phyloP scores from a whole-genome alignment of 1,284 basidiomycete species.

The Ganoderma sp. region DNA sequence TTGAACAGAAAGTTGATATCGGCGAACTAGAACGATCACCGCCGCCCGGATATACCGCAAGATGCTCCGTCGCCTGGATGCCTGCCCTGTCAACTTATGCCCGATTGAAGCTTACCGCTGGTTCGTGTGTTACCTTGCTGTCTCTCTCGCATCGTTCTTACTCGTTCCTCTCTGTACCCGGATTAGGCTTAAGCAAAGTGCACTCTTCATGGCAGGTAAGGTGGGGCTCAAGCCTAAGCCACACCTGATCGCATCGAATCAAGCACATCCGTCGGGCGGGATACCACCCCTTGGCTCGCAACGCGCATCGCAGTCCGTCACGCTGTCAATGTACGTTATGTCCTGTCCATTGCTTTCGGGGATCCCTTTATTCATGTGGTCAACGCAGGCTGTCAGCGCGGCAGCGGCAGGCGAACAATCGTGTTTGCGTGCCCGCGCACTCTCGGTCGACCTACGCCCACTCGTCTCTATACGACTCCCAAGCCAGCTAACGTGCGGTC shows the following conservation, averaged over 20 bases:
- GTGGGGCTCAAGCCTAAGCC: neutral
- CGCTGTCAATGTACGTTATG: neutral
- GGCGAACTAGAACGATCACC: conserved; percentile 7
- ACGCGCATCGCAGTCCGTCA: neutral
- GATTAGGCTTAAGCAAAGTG: neutral
- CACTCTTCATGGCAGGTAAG: neutral
- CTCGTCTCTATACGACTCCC: conserved; percentile 25
- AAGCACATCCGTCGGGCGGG: neutral
- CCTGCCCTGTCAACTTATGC: conserved; percentile 11
- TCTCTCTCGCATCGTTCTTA: neutral
- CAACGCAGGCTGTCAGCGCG: neutral
- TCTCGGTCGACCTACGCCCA: conserved; percentile 30
- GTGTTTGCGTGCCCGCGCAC: conserved; percentile 9
- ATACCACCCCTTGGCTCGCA: neutral
- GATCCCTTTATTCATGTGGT: neutral
- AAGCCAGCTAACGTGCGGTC: conserved; percentile 3
- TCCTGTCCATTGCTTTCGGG: neutral
- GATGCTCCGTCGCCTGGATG: conserved; percentile 16
- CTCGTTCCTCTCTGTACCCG: no score
- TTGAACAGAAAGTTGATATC: neutral
- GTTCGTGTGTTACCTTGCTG: neutral
- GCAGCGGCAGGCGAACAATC: neutral
- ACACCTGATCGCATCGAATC: neutral
- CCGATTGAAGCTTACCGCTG: neutral
- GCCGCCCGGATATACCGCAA: conserved; percentile 21